Base-by-base conservation (phyloP, 257 asterid species). In the Linderniella brevidens region DNA sequence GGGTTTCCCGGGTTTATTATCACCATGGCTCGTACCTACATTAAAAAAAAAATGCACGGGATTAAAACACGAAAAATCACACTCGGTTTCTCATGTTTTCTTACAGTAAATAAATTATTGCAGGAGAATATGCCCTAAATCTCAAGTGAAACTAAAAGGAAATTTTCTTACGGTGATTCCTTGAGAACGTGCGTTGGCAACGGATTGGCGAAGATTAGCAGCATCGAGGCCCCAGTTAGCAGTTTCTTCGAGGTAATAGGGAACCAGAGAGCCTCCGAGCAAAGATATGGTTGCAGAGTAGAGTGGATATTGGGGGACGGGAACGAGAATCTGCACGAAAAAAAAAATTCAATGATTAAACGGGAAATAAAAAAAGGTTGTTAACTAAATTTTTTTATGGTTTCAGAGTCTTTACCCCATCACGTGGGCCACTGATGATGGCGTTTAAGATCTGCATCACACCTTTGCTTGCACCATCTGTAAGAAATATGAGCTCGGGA, bases 401-500 rank as follows among this genome's bases (percentile, higher is more conserved):
- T 53, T 58, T 49, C 25, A 32, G 40, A 52, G 61, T 40, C 19
- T 48, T 60, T 75, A 86, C 99, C 93, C 95, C 96, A 36, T 90
- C 99, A 41, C 55, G 17, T 46, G 68, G 57, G 54, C 70, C 75
- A 15, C 92, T 86, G 59, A 90, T 82, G 50, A 66, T 60, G 58
- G 78, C 51, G 40, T 82, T 73, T 69, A 86, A 63, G 47, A 77
- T 90, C 79, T 90, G 99, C 77, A 68, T 73, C n/a, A 90, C 99
- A 64, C 96, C 99, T 75, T 86, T 86, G 79, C 99, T 90, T 20
- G 99, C 99, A 52, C 99, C 99, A 55, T 86, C 99, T 8, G 96
- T 90, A 48, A 90, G 82, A 63, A 71, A 90, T 71, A 90, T 79
- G 59, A 79, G 92, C 57, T 90, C 99, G 14, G 99, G 93, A 68